Evolutionary conservation across 257 asterid species (phyloP), one percentile per base, ranked within the genome.

Genomic region (Rubia yunnanensis): DNA sequence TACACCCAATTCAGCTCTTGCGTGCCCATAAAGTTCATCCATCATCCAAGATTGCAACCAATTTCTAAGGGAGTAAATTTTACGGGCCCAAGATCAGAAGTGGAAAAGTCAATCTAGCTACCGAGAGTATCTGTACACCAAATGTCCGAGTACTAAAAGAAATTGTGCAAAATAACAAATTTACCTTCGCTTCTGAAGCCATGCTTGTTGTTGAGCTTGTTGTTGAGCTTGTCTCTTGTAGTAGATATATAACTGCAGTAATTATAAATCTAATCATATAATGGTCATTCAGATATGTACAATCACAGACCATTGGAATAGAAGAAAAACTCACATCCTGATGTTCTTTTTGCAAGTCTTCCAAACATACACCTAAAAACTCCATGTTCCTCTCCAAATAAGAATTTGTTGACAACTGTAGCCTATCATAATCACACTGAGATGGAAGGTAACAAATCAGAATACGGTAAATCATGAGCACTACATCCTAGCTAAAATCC

Each of bases 141-240:
- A 63, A 5, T 38, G 50, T 60, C 63, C 53, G 41, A n/a, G 30
- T 30, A 48, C 44, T 59, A 18, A 32, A 13, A 15, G 23, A 63
- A 41, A 18, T 59, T 20, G 8, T 14, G 34, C 58, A 18, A 50
- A n/a, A 5, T 14, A 58, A 67, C 39, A 53, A 54, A 63, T 26
- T 66, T 85, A 89, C 99, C 96, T 86, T 77, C 99, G 79, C 77
- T 90, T 94, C 77, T 94, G 99, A 79, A 90, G 90, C 97, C 96
- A 94, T 14, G 95, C 84, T 78, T 90, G 96, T 82, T 90, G 96
- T 72, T 89, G 97, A 63, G 95, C 80, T 86, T 94, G 97, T 71
- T 94, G 99, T 48, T 97, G 97, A 72, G 97, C 88, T 60, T 90
- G 83, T 78, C 90, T 90, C 63, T 97, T 83, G 79, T 90, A 94